Percentiles rank a stretch among this genome's conserved stretches.
Evolutionary conservation across 352 stramenopile species (phyloP).

Genomic region (Elongisporangium undulatum): DNA sequence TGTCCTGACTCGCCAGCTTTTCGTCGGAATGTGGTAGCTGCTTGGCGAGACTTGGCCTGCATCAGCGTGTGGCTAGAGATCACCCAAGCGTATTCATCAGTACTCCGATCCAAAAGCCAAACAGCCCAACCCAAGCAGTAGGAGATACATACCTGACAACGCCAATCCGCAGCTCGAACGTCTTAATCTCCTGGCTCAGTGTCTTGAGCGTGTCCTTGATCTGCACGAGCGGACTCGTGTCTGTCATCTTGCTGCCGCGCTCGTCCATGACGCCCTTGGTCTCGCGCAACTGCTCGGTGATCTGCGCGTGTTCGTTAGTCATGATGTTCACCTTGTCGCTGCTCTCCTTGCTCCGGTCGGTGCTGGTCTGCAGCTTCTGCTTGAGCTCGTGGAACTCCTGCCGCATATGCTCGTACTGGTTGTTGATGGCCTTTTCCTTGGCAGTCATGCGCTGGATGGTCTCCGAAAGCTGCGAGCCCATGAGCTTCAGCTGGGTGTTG

Average conservation of each 20-base stretch:
- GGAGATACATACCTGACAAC: slow-evolving; percentile 39
- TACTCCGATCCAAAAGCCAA: neutral
- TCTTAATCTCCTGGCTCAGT: slow-evolving; percentile 71
- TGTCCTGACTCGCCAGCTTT: slow-evolving; percentile 29
- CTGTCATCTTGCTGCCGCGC: slow-evolving; percentile 80
- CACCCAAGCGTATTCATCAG: neutral
- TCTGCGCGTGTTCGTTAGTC: slow-evolving; percentile 66
- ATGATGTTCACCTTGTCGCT: slow-evolving; percentile 70
- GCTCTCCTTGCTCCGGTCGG: slow-evolving; percentile 62
- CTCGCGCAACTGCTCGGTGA: slow-evolving; percentile 71
- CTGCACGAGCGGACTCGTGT: slow-evolving; percentile 77
- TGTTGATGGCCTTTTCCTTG: slow-evolving; percentile 82
- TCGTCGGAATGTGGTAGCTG: slow-evolving; percentile 29
- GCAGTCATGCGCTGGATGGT: slow-evolving; percentile 51
- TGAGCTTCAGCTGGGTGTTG: slow-evolving; percentile 55
- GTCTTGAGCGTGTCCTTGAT: slow-evolving; percentile 84
- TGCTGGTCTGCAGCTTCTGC: slow-evolving; percentile 54
- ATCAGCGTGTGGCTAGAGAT: slow-evolving; percentile 58
- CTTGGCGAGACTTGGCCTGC: slow-evolving; percentile 65
- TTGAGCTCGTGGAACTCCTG: slow-evolving; percentile 64
- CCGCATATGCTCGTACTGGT: slow-evolving; percentile 68
- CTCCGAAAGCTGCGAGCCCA: slow-evolving; percentile 53
- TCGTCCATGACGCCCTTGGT: slow-evolving; percentile 79
- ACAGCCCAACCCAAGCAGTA: neutral
- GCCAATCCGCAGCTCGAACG: slow-evolving; percentile 78